A percentile compares a stretch with the other conserved stretches of the same genome.
These are phyloP conservation scores for Camelina laxa DNA, from an alignment of 345 rosid genomes.

Conservation along the genomic window DNA sequence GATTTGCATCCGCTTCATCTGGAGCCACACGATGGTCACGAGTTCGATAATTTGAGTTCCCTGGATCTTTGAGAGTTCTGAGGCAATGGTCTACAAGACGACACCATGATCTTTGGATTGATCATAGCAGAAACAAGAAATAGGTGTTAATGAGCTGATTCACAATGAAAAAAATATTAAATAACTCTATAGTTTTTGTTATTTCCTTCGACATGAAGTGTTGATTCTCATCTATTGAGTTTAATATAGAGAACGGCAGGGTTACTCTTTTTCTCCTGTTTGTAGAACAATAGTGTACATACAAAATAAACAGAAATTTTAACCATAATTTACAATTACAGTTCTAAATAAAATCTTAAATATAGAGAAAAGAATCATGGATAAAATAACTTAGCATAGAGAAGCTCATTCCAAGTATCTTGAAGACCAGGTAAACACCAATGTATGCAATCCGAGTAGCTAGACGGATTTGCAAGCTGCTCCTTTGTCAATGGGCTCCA, in stretches of 20 bases:
- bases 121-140: neutral
- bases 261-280: neutral
- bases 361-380: slow-evolving; percentile 48
- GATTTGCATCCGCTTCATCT: slow-evolving; percentile 35
- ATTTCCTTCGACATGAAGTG: slow-evolving; percentile 14
- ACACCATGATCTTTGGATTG: slow-evolving; percentile 3
- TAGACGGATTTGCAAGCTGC: slow-evolving; percentile 72
- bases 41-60: slow-evolving; percentile 21
- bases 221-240: slow-evolving; percentile 22
- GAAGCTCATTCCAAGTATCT: slow-evolving; percentile 93
- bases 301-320: neutral
- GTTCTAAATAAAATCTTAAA: neutral
- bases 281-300: slow-evolving; percentile 21
- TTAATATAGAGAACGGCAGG: neutral
- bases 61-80: slow-evolving; percentile 30
- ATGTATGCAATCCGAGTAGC: slow-evolving; percentile 87
- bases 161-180: neutral
- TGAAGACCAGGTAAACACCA: slow-evolving; percentile 95
- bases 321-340: slow-evolving; percentile 31
- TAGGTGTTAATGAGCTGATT: neutral
- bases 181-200: slow-evolving; percentile 4
- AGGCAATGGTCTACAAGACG: slow-evolving; percentile 7
- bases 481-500: slow-evolving; percentile 73
- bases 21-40: slow-evolving; percentile 33
- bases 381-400: slow-evolving; percentile 74